Base-by-base conservation (phyloP, 208 protist genomes). In the Leishmania martiniquensis region DNA sequence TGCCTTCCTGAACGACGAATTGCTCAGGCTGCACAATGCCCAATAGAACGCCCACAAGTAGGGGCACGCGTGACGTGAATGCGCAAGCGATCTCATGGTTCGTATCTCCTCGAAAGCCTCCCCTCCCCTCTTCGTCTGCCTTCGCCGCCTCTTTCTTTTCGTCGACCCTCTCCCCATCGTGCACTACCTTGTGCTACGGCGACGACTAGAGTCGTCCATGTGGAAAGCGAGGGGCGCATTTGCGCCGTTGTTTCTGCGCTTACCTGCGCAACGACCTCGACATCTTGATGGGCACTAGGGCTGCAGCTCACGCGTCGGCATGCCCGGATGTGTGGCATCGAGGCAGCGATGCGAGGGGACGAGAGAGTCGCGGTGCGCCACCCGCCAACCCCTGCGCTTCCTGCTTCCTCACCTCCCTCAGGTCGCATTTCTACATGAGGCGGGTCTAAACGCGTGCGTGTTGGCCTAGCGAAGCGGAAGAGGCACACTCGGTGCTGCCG, bases 1-100 rank as follows among this genome's bases (percentile, higher is more conserved):
- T n/a, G 77, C 88, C 2, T 88, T 94, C 57, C 83, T 97, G 10
- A 90, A 84, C 57, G 85, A 88, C 59, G 91, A 95, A 63, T 79
- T 97, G 17, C 80, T 96, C 34, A 86, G 82, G 60, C 54, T 76
- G 65, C 55, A 45, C 29, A 67, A 80, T 55, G 60, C 62, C 22
- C 69, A 80, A 4, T 47, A 76, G n/a, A 70, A 63, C 4, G 20
- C 72, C 22, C 65, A 59, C n/a, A 25, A 66, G 72, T 60, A 77
- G 72, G 29, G 47, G 42, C 32, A 54, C 15, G n/a, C 4, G 15
- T 7, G 37, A 13, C 20, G 5, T 69, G 10, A 22, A 29, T 32
- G 63, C 32, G 63, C 0, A 29, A 51, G 42, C 34, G 65, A 7
- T 20, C 25, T 6, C 51, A 15, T 20, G 42, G 34, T 29, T 29